Conservation (phyloP, 2,329 filamentous ascomycete genomes). For the Arthrobotrys sinensis region DNA sequence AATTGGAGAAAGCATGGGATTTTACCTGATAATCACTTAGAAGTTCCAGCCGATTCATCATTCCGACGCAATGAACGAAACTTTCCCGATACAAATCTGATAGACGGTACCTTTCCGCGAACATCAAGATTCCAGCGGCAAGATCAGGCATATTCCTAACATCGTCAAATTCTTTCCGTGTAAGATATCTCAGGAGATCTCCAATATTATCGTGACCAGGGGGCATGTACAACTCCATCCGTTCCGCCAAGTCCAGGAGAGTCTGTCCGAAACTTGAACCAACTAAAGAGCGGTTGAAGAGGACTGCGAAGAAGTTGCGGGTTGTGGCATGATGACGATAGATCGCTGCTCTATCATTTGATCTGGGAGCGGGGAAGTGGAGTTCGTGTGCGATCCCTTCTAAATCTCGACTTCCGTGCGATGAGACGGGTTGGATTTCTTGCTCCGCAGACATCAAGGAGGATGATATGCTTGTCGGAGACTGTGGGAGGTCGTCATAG, state of each 20-base stretch:
- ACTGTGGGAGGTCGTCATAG: constrained; percentile 58
- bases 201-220: constrained; percentile 70
- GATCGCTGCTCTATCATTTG: constrained; percentile 70
- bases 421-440: constrained; percentile 35
- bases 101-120: constrained; percentile 77
- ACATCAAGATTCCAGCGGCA: constrained; percentile 76
- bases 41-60: constrained; percentile 73
- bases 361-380: constrained; percentile 74
- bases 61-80: constrained; percentile 78
- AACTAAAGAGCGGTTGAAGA: constrained; percentile 77
- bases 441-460: constrained; percentile 55
- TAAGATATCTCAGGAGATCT: constrained; percentile 76
- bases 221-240: constrained; percentile 75
- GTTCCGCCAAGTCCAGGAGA: constrained; percentile 75
- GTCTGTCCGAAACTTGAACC: constrained; percentile 77
- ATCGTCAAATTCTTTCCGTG: constrained; percentile 75
- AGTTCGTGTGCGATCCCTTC: constrained; percentile 76
- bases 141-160: constrained; percentile 74
- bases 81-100: constrained; percentile 78
- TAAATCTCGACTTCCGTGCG: constrained; percentile 67
- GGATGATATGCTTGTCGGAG: constrained; percentile 50
- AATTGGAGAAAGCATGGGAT: not conserved
- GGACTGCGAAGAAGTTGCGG: constrained; percentile 78
- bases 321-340: constrained; percentile 77
- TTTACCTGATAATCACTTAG: constrained; percentile 72